These are phyloP conservation scores for Vicia villosa DNA, from an alignment of 306 rosid genomes.

Conservation along the genomic window DNA sequence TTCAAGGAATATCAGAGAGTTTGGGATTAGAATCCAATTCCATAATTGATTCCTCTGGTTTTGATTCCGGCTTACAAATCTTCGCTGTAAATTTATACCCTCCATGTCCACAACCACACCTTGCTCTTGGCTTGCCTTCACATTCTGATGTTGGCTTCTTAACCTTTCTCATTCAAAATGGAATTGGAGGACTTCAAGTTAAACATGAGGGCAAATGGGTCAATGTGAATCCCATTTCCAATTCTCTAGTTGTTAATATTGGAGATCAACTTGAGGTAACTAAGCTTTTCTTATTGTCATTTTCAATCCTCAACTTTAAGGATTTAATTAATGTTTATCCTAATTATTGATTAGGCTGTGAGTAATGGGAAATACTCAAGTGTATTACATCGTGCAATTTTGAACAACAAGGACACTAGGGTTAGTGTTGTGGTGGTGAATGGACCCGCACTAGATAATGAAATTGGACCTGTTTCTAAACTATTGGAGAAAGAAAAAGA, in stretches of 20 bases:
- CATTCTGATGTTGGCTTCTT: constrained; percentile 61
- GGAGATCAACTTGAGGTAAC: constrained; percentile 73
- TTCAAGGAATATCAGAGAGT: constrained; percentile 57
- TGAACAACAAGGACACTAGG: constrained; percentile 49
- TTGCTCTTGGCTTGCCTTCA: constrained; percentile 64
- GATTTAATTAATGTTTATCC: neutral
- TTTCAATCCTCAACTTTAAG: neutral
- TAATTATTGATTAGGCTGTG: constrained; percentile 33
- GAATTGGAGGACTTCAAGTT: constrained; percentile 66
- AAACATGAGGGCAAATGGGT: constrained; percentile 62
- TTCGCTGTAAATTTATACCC: constrained; percentile 62
- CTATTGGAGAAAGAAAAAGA: no score
- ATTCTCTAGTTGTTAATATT: constrained; percentile 47
- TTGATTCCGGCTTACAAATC: constrained; percentile 46
- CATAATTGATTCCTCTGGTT: constrained; percentile 37
- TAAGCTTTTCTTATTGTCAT: neutral
- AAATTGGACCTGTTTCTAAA: no score
- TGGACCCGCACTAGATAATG: no score
- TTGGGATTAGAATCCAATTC: constrained; percentile 49
- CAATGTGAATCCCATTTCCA: constrained; percentile 50
- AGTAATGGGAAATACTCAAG: constrained; percentile 54
- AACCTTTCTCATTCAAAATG: constrained; percentile 57
- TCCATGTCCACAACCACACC: constrained; percentile 69
- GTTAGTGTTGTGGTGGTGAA: constrained; percentile 39
- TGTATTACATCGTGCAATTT: constrained; percentile 44